These are phyloP conservation scores for Calamus simplicifolius DNA, from an alignment of 176 grass and related monocot genomes.

Conservation along the genomic window DNA sequence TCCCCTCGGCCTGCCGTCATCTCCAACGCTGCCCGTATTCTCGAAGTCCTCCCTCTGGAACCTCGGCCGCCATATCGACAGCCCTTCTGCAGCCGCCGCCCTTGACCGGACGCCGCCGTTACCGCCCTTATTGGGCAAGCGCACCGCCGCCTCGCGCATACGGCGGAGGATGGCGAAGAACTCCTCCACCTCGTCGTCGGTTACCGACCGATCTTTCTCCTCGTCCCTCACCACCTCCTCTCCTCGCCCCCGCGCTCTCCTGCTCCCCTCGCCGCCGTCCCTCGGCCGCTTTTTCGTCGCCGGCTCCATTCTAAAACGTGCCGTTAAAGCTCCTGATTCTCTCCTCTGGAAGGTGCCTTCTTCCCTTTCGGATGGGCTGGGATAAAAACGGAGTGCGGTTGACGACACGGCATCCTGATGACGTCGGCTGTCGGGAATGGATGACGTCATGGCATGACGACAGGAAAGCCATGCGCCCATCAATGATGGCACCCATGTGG, in stretches of 20 bases:
- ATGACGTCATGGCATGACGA: too few species aligned
- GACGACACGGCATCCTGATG: too few species aligned
- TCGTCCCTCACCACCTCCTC: background rate
- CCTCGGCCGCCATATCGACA: background rate
- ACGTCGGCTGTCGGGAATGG: too few species aligned
- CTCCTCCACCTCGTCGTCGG: conserved; percentile 11
- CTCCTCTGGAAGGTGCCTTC: too few species aligned
- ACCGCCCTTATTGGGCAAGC: background rate
- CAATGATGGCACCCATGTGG: too few species aligned
- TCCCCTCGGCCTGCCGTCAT: background rate
- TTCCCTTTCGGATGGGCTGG: too few species aligned
- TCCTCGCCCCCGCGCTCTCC: too few species aligned
- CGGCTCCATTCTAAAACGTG: too few species aligned
- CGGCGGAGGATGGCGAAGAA: conserved; percentile 12
- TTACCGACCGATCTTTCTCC: background rate
- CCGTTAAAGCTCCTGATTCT: too few species aligned
- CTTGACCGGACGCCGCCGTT: background rate
- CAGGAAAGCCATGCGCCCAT: too few species aligned
- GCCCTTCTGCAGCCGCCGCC: background rate
- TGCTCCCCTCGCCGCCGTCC: background rate
- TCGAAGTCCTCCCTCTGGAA: conserved; percentile 13
- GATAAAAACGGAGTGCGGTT: too few species aligned
- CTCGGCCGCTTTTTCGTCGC: too few species aligned
- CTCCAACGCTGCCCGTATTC: background rate
- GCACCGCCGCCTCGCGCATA: background rate